These are phyloP conservation scores for Metarhizium sp. DNA, from an alignment of 2,329 filamentous ascomycete species.

Conservation along the genomic window DNA sequence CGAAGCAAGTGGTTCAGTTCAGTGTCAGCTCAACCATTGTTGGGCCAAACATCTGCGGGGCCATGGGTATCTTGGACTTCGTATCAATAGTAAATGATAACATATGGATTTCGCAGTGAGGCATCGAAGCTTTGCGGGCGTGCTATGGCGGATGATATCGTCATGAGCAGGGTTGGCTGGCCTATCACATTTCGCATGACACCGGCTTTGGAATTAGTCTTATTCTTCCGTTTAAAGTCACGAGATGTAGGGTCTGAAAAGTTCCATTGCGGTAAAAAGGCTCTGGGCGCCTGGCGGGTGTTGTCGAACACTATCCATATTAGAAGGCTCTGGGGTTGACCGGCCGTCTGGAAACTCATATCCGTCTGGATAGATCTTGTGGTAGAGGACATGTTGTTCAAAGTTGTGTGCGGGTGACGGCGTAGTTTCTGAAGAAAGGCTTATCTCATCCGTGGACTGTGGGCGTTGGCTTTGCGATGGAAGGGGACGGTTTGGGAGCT, in stretches of 20 bases:
- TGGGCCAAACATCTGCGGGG: too few relatives aligned
- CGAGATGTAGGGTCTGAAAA: neutral
- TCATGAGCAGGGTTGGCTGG: too few relatives aligned
- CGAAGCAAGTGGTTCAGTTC: too few relatives aligned
- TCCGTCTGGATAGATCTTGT: neutral
- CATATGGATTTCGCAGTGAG: too few relatives aligned
- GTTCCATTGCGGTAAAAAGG: neutral
- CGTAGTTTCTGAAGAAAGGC: neutral
- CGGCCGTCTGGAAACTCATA: neutral
- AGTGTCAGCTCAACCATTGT: too few relatives aligned
- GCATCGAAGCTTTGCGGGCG: too few relatives aligned
- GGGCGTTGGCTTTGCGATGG: neutral
- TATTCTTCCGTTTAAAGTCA: neutral
- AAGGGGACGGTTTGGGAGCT: neutral
- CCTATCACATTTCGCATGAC: neutral
- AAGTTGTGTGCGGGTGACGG: constrained; percentile 4
- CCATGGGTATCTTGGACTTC: too few relatives aligned
- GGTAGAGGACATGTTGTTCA: neutral
- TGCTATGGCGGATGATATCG: too few relatives aligned
- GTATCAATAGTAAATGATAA: too few relatives aligned
- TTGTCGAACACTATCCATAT: neutral
- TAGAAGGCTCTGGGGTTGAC: neutral
- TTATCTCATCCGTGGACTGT: neutral
- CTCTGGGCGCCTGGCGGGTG: neutral
- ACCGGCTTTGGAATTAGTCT: neutral